Conservation (phyloP, 306 rosid genomes). For the Rosa rugosa region DNA sequence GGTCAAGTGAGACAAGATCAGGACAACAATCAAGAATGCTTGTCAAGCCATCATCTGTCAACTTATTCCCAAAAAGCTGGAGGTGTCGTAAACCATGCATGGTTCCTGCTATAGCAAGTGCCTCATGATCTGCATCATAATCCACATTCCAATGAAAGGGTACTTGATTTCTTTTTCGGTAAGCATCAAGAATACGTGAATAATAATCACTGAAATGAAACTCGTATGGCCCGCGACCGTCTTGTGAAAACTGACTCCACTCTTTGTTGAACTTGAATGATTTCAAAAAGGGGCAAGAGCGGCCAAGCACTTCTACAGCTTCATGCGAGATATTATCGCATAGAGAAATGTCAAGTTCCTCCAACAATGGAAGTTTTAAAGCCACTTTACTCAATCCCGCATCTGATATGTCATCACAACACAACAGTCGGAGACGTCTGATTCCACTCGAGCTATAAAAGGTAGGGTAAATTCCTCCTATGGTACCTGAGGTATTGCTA, state of each 20-base stretch:
- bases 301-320: constrained; percentile 45
- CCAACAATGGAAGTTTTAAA: constrained; percentile 44
- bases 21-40: constrained; percentile 62
- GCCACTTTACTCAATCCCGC: constrained; percentile 44
- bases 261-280: constrained; percentile 40
- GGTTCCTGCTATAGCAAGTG: constrained; percentile 18
- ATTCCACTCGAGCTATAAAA: constrained; percentile 41
- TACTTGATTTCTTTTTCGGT: neutral
- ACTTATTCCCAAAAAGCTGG: constrained; percentile 48
- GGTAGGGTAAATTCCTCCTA: too few relatives aligned
- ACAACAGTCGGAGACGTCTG: constrained; percentile 37
- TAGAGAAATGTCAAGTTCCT: constrained; percentile 54
- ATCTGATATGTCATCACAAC: constrained; percentile 41
- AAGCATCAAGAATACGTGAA: neutral
- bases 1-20: constrained; percentile 53
- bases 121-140: constrained; percentile 44
- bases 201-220: neutral
- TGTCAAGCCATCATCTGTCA: constrained; percentile 48
- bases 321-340: constrained; percentile 22
- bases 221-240: neutral
- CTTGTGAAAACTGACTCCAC: neutral
- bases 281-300: constrained; percentile 44
- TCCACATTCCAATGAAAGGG: neutral
- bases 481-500: too few relatives aligned
- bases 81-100: too few relatives aligned